phyloP scores from a whole-genome alignment of 208 protist species.

The Crithidia brevicula region DNA sequence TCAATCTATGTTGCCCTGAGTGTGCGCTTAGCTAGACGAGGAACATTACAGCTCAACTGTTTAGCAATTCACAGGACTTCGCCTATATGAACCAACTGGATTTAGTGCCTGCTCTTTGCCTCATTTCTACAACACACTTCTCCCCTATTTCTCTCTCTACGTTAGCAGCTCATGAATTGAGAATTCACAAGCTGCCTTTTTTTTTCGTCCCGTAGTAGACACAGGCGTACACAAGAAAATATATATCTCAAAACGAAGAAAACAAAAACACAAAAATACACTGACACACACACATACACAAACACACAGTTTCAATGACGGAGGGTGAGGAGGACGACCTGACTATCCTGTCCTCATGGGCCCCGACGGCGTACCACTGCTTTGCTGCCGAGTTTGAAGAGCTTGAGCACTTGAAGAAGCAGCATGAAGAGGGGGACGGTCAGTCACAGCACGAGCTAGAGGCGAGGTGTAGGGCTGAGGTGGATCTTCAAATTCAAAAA shows the following conservation, averaged over 20 bases:
- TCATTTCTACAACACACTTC: conserved; percentile 78
- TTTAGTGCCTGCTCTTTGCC: conserved; percentile 62
- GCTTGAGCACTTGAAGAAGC: conserved; percentile 49
- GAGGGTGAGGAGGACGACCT: conserved; percentile 50
- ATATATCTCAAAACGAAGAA: neutral
- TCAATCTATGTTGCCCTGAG: too few species aligned
- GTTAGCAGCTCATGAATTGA: too few species aligned
- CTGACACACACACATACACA: too few species aligned
- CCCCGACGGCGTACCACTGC: conserved; percentile 40
- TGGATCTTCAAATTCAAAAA: conserved; percentile 30
- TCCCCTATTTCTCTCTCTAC: conserved; percentile 73
- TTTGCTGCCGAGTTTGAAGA: conserved; percentile 69
- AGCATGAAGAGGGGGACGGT: conserved; percentile 34
- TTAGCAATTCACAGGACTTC: too few species aligned
- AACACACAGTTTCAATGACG: too few species aligned
- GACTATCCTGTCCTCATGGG: conserved; percentile 68
- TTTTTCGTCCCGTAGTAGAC: too few species aligned
- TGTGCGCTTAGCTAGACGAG: conserved; percentile 82
- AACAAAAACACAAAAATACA: neutral
- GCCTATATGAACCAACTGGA: conserved; percentile 78
- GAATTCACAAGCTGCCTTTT: too few species aligned
- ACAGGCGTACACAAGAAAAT: conserved; percentile 11
- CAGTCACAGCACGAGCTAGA: conserved; percentile 36
- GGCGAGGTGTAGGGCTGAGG: conserved; percentile 39
- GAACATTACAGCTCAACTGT: too few species aligned